Evolutionary conservation across 2,329 filamentous ascomycete species (phyloP), one percentile per base, ranked within the genome.

Genomic region (Elsinoe fawcettii): DNA sequence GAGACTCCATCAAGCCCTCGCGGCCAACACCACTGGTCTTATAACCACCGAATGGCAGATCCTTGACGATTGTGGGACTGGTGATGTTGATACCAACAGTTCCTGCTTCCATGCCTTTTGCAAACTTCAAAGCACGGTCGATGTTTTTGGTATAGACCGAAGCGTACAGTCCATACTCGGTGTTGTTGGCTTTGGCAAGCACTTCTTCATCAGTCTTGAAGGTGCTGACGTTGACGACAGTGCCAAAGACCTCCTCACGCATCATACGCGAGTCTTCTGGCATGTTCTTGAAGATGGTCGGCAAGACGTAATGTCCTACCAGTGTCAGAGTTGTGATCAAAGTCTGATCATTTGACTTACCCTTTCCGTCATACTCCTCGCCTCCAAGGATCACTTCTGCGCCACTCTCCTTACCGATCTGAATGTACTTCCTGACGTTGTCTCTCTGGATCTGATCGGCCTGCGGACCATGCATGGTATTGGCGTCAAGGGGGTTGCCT

Each of bases 381-480:
- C 55, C 51, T n/a, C 30, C 23, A 2, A 55, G 27, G 9, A 32
- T 6, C 4, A 44, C 25, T 34, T 55, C 41, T 7, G 41, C 41
- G 39, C 58, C 58, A 11, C 53, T 47, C 20, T 54, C 32, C 32
- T 57, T 57, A 7, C 57, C 60, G 14, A 57, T 18, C 23, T 77
- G 74, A 23, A 79, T 72, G 60, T 74, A 79, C 30, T 65, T 63
- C 44, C 73, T 62, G 6, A 80, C 76, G 70, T 57, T 74, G 55
- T 74, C 72, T 63, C 75, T 76, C 65, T 81, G 78, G 22, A 71
- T 67, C 63, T 74, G 72, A 60, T 80, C 78, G 11, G 75, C 77
- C 60, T 79, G 74, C 1, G 79, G 79, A 0, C 79, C 78, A 37
- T 72, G 72, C 1, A 58, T 61, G 20, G 65, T 67, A 7, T 62